Conservation (phyloP, 1,284 basidiomycete species). For the Puccinia hordei region DNA sequence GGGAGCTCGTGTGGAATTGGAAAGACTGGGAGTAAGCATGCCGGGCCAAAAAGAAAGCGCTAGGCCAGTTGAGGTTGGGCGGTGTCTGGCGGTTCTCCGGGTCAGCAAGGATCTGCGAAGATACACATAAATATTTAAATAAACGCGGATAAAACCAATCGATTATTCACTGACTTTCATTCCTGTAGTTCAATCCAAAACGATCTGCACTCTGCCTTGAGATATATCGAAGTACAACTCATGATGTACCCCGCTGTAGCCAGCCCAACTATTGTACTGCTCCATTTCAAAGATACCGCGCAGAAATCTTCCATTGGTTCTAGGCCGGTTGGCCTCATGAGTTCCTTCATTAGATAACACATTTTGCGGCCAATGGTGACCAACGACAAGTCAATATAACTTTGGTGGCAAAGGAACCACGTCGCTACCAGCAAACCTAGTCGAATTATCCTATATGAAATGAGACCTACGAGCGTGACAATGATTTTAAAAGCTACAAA, state of each 20-base stretch:
- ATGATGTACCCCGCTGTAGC: background rate
- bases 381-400: too few relatives aligned
- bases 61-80: too few relatives aligned
- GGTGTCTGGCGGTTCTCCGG: too few relatives aligned
- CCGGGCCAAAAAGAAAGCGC: too few relatives aligned
- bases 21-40: too few relatives aligned
- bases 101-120: too few relatives aligned
- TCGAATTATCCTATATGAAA: background rate
- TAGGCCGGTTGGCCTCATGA: conserved; percentile 1
- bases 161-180: background rate
- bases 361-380: background rate
- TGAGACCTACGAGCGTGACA: background rate
- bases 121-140: background rate
- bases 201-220: background rate
- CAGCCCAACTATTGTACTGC: background rate
- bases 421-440: background rate
- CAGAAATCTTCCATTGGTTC: conserved; percentile 16
- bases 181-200: conserved; percentile 19
- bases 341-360: background rate
- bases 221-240: background rate
- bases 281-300: background rate
- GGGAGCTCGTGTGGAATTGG: too few relatives aligned
- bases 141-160: background rate
- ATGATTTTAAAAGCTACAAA: background rate
- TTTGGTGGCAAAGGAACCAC: conserved; percentile 13